Evolutionary conservation across 2,329 filamentous ascomycete species (phyloP), one percentile per base, ranked within the genome.

Genomic region (Fusarium siculi): DNA sequence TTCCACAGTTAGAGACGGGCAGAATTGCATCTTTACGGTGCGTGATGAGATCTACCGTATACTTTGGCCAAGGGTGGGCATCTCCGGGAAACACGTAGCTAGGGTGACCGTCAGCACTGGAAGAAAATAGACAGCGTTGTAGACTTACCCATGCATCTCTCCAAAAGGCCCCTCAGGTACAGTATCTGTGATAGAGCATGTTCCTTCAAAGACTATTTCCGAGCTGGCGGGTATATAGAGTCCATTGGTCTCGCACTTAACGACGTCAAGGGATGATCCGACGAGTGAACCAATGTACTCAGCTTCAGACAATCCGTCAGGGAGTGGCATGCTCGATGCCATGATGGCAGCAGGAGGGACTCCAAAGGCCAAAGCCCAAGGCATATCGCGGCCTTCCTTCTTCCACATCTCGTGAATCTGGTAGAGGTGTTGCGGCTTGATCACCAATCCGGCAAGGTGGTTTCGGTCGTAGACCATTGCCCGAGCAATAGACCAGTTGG

Each of bases 121-220:
- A 21, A 9, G 15, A 32, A 6, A 8, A 21, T 9, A 36, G 9
- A 36, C 9, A 14, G 16, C 2, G 12, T 6, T 23, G 11, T 1
- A 32, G 37, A 32, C 71, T 28, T 49, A 74, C 68, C 77, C 77
- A 12, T 77, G 77, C 75, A 78, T 78, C 32, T 86, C 87, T 0
- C 85, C 86, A 75, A 88, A 88, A 0, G 87, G 87, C 0, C 86
- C 87, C 61, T 88, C 87, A 0, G 74, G 74, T 0, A 66, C 84
- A 0, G 84, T 86, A 39, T 84, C 72, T 1, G 55, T 73, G 6
- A 73, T 40, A 2, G 78, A 68, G 64, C 70, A 68, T 2, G 82
- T 83, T 2, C 87, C 86, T 56, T 88, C 86, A 2, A 88, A 76
- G 0, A 88, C 82, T 49, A 88, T 87, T 72, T 88, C 86, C 0